Percentiles rank a stretch among this genome's conserved stretches.
Evolutionary conservation across 2,329 filamentous ascomycete species (phyloP).

Genomic region (Trichoderma endophyticum): DNA sequence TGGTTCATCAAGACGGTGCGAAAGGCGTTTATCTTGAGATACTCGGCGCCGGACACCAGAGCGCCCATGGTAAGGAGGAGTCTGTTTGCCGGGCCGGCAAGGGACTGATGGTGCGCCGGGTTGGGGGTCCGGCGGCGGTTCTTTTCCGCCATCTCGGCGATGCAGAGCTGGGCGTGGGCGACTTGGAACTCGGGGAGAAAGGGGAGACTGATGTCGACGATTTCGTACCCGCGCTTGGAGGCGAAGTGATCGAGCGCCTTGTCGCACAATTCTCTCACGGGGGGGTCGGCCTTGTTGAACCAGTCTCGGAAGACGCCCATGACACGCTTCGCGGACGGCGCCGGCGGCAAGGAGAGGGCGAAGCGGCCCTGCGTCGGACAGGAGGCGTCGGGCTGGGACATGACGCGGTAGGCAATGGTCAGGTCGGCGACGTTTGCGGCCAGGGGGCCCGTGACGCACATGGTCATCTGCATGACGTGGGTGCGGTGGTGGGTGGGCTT

Average conservation of each 20-base stretch:
- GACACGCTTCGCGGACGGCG: conserved; percentile 49
- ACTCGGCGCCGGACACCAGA: conserved; percentile 65
- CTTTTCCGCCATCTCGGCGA: conserved; percentile 62
- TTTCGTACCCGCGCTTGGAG: conserved; percentile 45
- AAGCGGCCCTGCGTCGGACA: conserved; percentile 62
- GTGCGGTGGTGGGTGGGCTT: conserved; percentile 75
- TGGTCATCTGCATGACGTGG: conserved; percentile 50
- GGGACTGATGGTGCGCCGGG: conserved; percentile 47
- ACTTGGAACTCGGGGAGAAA: conserved; percentile 67
- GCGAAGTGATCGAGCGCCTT: conserved; percentile 58
- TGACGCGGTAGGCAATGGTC: conserved; percentile 75
- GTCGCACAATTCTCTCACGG: conserved; percentile 61
- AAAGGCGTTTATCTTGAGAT: conserved; percentile 69
- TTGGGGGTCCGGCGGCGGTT: conserved; percentile 43
- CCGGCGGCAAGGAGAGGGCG: conserved; percentile 50
- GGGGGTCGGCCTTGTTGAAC: conserved; percentile 51
- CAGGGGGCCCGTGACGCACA: conserved; percentile 70
- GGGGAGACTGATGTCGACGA: conserved; percentile 63
- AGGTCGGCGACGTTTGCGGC: conserved; percentile 74
- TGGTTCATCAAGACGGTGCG: conserved; percentile 77
- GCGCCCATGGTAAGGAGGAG: conserved; percentile 64
- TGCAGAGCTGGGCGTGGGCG: conserved; percentile 74
- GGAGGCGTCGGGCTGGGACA: conserved; percentile 67
- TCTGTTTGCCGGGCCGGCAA: conserved; percentile 65
- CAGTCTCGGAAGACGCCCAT: conserved; percentile 66